Percentiles rank a stretch among this genome's conserved stretches.
Conservation (phyloP, 2,329 filamentous ascomycete genomes). For the Myriosclerotinia curreyana region DNA sequence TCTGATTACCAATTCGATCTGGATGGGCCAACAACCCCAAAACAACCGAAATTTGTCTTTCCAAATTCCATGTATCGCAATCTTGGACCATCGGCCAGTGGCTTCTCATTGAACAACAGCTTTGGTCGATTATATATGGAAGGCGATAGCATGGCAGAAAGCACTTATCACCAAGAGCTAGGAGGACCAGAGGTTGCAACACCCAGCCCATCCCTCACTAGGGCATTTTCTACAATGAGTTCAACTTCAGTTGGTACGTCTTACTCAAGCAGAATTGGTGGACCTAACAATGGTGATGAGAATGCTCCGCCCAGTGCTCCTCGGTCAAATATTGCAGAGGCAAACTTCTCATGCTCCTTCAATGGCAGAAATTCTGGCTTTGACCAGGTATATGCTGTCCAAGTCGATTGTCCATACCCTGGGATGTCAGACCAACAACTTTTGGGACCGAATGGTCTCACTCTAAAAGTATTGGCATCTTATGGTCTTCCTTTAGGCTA, state of each 20-base stretch:
- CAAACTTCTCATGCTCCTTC: slow-evolving; percentile 32
- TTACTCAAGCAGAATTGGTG: slow-evolving; percentile 13
- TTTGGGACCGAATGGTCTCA: slow-evolving; percentile 26
- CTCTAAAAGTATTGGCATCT: slow-evolving; percentile 34
- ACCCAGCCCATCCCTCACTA: neutral
- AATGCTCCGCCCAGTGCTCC: slow-evolving; percentile 1
- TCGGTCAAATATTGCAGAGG: slow-evolving; percentile 25
- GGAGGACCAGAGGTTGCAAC: neutral
- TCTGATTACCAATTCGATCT: neutral
- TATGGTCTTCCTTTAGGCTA: slow-evolving; percentile 29
- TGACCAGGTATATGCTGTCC: slow-evolving; percentile 36
- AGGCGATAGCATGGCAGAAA: slow-evolving; percentile 8
- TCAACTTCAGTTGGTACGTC: neutral
- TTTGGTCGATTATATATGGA: slow-evolving; percentile 11
- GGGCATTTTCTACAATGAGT: slow-evolving; percentile 1
- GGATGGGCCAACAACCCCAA: slow-evolving; percentile 10
- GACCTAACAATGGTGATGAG: slow-evolving; percentile 1
- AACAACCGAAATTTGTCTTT: slow-evolving; percentile 9
- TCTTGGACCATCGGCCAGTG: neutral
- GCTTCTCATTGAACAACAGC: slow-evolving; percentile 9
- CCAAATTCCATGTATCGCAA: neutral
- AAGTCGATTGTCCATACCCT: slow-evolving; percentile 25
- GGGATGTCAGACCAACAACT: slow-evolving; percentile 30
- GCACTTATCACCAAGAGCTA: slow-evolving; percentile 2
- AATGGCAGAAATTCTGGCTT: slow-evolving; percentile 34